Evolutionary conservation across 148 eudicot genomes (phyloP).

Genomic region (Vaccinium darrowii): DNA sequence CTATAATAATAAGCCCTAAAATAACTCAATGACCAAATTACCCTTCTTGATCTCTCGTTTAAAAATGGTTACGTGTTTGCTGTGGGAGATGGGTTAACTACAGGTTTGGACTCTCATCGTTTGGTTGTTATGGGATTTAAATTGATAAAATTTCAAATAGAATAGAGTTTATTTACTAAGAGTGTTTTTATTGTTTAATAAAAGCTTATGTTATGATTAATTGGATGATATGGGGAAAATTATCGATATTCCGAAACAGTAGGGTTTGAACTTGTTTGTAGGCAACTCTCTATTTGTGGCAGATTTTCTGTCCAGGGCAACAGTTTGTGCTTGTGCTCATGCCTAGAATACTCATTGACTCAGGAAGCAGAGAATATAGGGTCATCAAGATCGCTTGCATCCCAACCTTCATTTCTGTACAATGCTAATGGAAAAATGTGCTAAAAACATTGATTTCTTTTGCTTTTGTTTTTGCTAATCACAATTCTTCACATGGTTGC

Average conservation of each 20-base stretch:
- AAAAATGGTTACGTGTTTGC: too few relatives aligned
- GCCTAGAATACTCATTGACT: not conserved
- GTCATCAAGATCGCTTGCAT: not conserved
- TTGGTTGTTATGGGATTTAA: too few relatives aligned
- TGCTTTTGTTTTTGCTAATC: slow-evolving; percentile 16
- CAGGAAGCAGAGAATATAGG: not conserved
- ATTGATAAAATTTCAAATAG: too few relatives aligned
- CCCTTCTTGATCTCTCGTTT: too few relatives aligned
- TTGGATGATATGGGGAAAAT: too few relatives aligned
- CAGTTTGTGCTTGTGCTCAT: not conserved
- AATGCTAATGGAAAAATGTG: not conserved
- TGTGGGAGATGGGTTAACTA: too few relatives aligned
- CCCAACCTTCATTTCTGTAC: not conserved
- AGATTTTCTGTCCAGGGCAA: not conserved
- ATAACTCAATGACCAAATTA: too few relatives aligned
- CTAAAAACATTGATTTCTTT: not conserved
- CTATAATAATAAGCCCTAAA: too few relatives aligned
- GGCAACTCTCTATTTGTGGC: not conserved
- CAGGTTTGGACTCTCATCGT: too few relatives aligned
- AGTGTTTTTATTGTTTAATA: too few relatives aligned
- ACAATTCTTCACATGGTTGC: slow-evolving; percentile 17
- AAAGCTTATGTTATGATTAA: too few relatives aligned
- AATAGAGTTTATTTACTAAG: too few relatives aligned
- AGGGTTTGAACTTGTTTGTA: not conserved
- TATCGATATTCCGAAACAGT: not conserved